A percentile compares a stretch with the other conserved stretches of the same genome.
These are phyloP conservation scores for Chaetothyriales sp. DNA, from an alignment of 2,329 filamentous ascomycete species.

Conservation along the genomic window DNA sequence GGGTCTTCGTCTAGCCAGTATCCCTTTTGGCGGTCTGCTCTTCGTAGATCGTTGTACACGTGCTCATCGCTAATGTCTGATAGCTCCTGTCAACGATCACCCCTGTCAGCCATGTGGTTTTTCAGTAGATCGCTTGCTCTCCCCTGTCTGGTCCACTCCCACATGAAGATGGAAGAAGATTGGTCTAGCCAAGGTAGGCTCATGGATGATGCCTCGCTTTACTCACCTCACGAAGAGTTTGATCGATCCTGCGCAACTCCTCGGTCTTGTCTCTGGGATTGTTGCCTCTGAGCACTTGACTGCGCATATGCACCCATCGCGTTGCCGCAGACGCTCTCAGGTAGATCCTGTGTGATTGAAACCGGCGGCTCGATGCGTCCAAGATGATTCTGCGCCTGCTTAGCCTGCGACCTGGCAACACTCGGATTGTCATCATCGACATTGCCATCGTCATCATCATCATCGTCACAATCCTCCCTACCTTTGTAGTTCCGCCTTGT, in stretches of 20 bases:
- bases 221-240: constrained; percentile 34
- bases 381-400: constrained; percentile 37
- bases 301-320: constrained; percentile 42
- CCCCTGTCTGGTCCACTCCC: not conserved
- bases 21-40: constrained; percentile 39
- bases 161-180: not conserved
- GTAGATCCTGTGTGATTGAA: constrained; percentile 47
- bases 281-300: constrained; percentile 36
- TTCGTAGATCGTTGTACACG: constrained; percentile 40
- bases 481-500: constrained; percentile 43
- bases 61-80: constrained; percentile 41
- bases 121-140: constrained; percentile 12
- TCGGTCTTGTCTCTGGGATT: constrained; percentile 33
- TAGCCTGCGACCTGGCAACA: not conserved
- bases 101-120: constrained; percentile 5
- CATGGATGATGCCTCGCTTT: constrained; percentile 3
- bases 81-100: constrained; percentile 34
- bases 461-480: constrained; percentile 21
- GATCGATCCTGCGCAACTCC: constrained; percentile 35
- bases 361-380: constrained; percentile 44
- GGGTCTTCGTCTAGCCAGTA: constrained; percentile 50
- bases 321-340: constrained; percentile 42
- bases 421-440: not conserved
- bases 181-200: not conserved
- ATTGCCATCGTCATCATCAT: not conserved